Evolutionary conservation across 768 basidiomycete genomes (phyloP), one percentile per base, ranked within the genome.

Genomic region (Hebeloma cylindrosporum): DNA sequence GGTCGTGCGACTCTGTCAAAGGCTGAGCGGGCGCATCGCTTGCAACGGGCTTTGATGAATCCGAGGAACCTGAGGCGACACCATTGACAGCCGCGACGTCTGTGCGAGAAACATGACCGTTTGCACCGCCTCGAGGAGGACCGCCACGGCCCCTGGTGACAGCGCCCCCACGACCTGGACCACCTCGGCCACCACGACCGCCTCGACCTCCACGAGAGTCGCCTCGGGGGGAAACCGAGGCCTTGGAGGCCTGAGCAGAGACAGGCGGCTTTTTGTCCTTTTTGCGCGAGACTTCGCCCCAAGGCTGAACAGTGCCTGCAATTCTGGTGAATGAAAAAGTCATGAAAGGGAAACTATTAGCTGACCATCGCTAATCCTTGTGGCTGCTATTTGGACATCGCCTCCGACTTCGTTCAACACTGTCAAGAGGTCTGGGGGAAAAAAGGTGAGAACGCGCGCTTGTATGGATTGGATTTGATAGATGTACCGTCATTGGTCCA

Each of bases 201-300:
- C 86, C 84, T 50, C 86, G 71, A 27, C 69, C 76, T 47, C 82
- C 85, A 42, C 84, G 77, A 56, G 68, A 72, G 51, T 83, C 82
- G 40, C 77, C 77, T 48, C 78, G 63, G 39, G 59, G 48, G 39
- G 77, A 57, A 49, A 70, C 60, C 2, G 77, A 65, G 18, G 85
- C 78, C 65, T 81, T 86, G 37, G 82, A 62, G 29, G 69, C 39
- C 30, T 76, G 73, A 28, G 67, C 39, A 22, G 72, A 31, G 14
- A 71, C 38, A 9, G 75, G 56, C 21, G 69, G 48, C 67, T 88
- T 91, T 75, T 91, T 90, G 65, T 92, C 88, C 72, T 89, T 93
- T 79, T 90, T 92, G 65, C 80, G 84, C 51, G 80, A 80, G 45
- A 90, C 89, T 43, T 87, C 80, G 40, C 79, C 88, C 89, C 89